Conservation (phyloP, 805 yeast species). For the Candida adriatica region DNA sequence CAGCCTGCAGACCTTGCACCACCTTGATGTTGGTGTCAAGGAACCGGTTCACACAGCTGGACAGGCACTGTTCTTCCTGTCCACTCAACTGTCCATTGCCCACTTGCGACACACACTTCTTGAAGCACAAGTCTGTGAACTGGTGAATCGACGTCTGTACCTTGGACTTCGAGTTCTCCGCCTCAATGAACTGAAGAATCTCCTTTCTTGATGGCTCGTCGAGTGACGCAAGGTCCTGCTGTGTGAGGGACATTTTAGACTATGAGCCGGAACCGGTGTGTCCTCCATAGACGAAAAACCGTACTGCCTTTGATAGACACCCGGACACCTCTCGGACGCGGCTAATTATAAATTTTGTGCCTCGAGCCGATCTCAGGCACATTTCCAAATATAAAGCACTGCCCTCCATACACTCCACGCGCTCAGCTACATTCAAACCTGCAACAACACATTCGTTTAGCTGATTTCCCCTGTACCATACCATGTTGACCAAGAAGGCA, state of each 20-base stretch:
- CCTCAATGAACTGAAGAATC: constrained; percentile 65
- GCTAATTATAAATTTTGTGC: no score
- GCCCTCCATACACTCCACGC: no score
- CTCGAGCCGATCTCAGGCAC: no score
- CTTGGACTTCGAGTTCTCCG: constrained; percentile 81
- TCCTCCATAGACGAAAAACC: no score
- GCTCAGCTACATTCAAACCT: no score
- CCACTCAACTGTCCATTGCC: constrained; percentile 42
- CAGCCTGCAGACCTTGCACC: constrained; percentile 40
- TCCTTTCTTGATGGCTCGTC: constrained; percentile 73
- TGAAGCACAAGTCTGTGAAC: constrained; percentile 88
- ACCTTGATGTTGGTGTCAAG: constrained; percentile 83
- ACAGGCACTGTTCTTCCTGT: constrained; percentile 65
- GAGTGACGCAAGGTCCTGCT: constrained; percentile 35
- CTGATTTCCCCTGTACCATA: no score
- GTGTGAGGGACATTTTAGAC: constrained; percentile 26
- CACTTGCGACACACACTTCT: constrained; percentile 59
- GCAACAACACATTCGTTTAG: no score
- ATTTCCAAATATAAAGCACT: no score
- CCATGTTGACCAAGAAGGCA: no score
- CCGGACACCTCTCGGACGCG: no score
- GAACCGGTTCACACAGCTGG: constrained; percentile 78
- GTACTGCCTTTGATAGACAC: no score
- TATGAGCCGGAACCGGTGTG: no score
- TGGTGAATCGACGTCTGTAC: constrained; percentile 81